A percentile compares a stretch with the other conserved stretches of the same genome.
These are phyloP conservation scores for Schwanniomyces yamadae DNA, from an alignment of 805 yeast genomes.

Conservation along the genomic window DNA sequence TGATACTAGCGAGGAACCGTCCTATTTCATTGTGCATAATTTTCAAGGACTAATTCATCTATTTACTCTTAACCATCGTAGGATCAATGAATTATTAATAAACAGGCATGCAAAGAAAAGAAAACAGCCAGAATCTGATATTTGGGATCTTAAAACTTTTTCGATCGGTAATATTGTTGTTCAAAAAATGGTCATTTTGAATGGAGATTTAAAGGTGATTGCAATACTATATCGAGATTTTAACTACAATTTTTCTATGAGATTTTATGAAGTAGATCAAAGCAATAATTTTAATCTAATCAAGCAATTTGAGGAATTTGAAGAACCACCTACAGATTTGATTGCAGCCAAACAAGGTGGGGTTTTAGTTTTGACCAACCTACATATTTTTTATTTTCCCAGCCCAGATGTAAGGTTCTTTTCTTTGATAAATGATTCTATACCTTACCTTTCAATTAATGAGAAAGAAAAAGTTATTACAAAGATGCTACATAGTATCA, in stretches of 20 bases:
- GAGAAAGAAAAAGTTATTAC: conserved; percentile 16
- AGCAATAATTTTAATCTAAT: conserved; percentile 8
- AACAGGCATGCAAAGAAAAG: conserved; percentile 6
- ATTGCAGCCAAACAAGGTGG: conserved; percentile 25
- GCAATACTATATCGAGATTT: conserved; percentile 35
- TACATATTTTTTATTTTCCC: conserved; percentile 30
- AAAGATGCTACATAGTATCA: conserved; percentile 12
- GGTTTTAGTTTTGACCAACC: conserved; percentile 24
- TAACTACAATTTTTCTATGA: conserved; percentile 29
- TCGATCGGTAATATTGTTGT: conserved; percentile 21
- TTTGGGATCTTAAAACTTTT: conserved; percentile 9
- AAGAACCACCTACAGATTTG: conserved; percentile 27
- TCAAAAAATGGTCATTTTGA: conserved; percentile 13
- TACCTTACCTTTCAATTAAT: conserved; percentile 11
- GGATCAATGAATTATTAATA: not conserved
- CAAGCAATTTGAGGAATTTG: conserved; percentile 28
- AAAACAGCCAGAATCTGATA: not conserved
- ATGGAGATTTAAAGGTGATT: conserved; percentile 7
- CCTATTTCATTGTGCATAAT: conserved; percentile 19
- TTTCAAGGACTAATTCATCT: conserved; percentile 18
- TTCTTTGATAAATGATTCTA: conserved; percentile 9
- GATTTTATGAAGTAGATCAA: conserved; percentile 24
- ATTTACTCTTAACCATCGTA: conserved; percentile 10
- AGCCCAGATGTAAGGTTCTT: conserved; percentile 11
- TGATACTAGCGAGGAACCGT: conserved; percentile 9